These are phyloP conservation scores for Ensete ventricosum DNA, from an alignment of 176 grass and related monocot species.

Conservation along the genomic window DNA sequence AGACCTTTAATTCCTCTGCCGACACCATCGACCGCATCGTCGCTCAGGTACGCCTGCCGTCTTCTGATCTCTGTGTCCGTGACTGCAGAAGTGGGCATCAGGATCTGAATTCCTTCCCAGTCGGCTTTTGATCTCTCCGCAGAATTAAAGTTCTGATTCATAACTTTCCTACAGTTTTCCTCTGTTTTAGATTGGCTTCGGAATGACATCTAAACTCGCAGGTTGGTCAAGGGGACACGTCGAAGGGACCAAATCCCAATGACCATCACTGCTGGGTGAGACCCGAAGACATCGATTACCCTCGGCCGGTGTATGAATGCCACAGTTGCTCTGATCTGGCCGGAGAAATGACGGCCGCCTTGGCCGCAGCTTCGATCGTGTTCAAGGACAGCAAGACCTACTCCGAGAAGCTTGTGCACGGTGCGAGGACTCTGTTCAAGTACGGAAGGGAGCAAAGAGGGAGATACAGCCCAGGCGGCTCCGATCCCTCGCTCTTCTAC, in stretches of 20 bases:
- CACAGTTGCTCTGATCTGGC: constrained; percentile 14
- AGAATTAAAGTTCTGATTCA: too few species aligned
- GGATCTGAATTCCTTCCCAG: too few species aligned
- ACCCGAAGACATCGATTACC: constrained; percentile 4
- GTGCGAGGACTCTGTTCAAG: constrained; percentile 2
- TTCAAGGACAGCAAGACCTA: constrained; percentile 10
- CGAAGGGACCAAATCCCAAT: background rate
- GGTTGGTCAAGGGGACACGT: constrained; percentile 1
- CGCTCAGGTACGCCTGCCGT: background rate
- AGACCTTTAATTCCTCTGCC: constrained; percentile 12
- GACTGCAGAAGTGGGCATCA: too few species aligned
- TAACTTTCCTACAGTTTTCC: background rate
- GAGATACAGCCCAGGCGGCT: background rate
- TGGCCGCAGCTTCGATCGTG: constrained; percentile 9
- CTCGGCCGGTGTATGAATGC: constrained; percentile 8
- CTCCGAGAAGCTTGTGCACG: constrained; percentile 8
- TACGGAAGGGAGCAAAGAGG: constrained; percentile 4
- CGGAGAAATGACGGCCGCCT: background rate
- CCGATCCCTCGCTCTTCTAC: constrained; percentile 3
- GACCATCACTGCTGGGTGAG: constrained; percentile 10
- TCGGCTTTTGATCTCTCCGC: too few species aligned
- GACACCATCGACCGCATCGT: constrained; percentile 12
- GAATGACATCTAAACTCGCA: background rate
- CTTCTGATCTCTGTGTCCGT: too few species aligned
- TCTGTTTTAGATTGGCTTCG: background rate